Conservation (phyloP, 2,329 filamentous ascomycete species). For the Fusarium sp. region DNA sequence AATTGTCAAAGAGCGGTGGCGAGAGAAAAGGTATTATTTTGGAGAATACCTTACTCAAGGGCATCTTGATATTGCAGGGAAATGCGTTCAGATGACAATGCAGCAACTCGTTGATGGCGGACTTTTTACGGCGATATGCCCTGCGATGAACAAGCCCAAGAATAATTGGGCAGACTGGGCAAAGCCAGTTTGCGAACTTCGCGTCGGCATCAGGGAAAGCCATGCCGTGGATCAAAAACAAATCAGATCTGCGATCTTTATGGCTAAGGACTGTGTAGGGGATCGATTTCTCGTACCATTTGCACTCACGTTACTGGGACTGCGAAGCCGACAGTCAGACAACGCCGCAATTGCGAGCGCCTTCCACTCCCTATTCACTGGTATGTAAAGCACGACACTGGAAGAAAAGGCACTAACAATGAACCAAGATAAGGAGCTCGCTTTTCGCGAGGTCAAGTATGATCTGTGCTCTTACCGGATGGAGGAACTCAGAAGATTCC, state of each 20-base stretch:
- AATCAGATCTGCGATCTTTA: not conserved
- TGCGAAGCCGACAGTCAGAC: not conserved
- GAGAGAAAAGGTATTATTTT: not conserved
- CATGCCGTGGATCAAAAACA: not conserved
- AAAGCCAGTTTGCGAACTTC: fast-evolving
- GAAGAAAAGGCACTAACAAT: not conserved
- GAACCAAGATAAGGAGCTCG: not conserved
- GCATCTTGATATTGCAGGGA: fast-evolving
- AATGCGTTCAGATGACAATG: not conserved
- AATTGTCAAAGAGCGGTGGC: too few species aligned
- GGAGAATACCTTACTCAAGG: not conserved
- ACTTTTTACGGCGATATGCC: not conserved
- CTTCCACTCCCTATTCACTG: not conserved
- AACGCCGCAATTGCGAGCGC: not conserved
- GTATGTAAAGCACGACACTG: not conserved
- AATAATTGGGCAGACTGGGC: not conserved
- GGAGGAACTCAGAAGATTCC: not conserved
- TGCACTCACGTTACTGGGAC: not conserved
- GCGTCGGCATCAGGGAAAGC: fast-evolving
- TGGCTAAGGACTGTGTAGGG: fast-evolving
- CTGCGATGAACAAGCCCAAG: fast-evolving
- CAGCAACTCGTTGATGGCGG: not conserved
- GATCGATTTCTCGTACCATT: not conserved
- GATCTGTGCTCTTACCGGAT: not conserved
- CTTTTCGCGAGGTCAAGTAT: not conserved